Evolutionary conservation across 2,329 filamentous ascomycete genomes (phyloP).

Genomic region (Apiospora hydei): DNA sequence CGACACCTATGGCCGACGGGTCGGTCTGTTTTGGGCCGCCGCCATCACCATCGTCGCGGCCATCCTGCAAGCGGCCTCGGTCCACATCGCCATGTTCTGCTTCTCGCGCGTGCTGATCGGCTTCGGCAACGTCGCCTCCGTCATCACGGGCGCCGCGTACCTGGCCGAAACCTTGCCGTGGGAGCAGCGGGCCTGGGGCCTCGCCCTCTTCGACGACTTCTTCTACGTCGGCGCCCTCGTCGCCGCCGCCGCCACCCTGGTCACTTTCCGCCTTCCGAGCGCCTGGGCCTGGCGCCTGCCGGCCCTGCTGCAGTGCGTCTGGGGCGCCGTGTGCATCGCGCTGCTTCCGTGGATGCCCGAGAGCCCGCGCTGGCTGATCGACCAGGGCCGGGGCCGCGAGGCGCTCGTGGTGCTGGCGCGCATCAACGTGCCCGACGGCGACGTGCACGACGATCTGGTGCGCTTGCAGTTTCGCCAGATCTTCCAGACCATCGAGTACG

Average conservation of each 20-base stretch:
- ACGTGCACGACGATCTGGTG: conserved; percentile 47
- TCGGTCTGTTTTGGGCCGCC: conserved; percentile 33
- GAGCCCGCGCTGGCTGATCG: conserved; percentile 46
- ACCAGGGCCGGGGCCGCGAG: conserved; percentile 40
- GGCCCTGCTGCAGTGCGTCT: conserved; percentile 43
- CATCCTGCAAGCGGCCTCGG: conserved; percentile 33
- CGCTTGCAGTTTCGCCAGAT: conserved; percentile 53
- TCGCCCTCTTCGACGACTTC: conserved; percentile 25
- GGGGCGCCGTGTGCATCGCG: conserved; percentile 38
- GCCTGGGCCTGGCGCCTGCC: conserved; percentile 48
- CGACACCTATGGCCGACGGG: conserved; percentile 37
- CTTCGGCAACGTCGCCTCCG: conserved; percentile 30
- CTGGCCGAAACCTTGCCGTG: conserved; percentile 24
- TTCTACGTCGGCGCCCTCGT: conserved; percentile 42
- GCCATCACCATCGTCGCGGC: conserved; percentile 34
- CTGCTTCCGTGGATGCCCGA: conserved; percentile 39
- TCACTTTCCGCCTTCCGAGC: conserved; percentile 41
- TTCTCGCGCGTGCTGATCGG: conserved; percentile 38
- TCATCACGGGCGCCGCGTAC: conserved; percentile 22
- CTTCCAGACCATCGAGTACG: conserved; percentile 47
- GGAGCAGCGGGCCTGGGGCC: conserved; percentile 24
- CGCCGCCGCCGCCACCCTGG: conserved; percentile 41
- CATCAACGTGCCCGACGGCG: conserved; percentile 50
- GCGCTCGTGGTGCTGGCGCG: conserved; percentile 48
- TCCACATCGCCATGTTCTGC: conserved; percentile 40